A percentile compares a stretch with the other conserved stretches of the same genome.
phyloP scores from a whole-genome alignment of 2,329 filamentous ascomycete species.

The Fusarium staphyleae region DNA sequence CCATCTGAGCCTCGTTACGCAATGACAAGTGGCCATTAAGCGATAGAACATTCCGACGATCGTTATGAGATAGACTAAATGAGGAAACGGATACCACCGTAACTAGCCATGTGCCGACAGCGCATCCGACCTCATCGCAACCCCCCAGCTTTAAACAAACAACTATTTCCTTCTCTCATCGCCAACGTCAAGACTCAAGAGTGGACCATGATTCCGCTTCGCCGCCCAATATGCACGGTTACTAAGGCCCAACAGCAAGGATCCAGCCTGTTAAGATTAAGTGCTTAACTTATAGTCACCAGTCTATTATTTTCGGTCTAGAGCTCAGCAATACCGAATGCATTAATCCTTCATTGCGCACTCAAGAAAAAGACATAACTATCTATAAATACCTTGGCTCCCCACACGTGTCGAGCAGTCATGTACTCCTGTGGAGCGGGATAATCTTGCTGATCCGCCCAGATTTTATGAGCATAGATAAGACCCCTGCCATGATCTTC shows the following conservation, averaged over 20 bases:
- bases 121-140: background rate
- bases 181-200: constrained; percentile 1
- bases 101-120: too few relatives aligned
- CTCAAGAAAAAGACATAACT: background rate
- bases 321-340: background rate
- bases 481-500: background rate
- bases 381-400: too few relatives aligned
- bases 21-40: too few relatives aligned
- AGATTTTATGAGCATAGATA: constrained; percentile 8
- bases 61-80: too few relatives aligned
- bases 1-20: background rate
- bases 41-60: too few relatives aligned
- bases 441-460: background rate
- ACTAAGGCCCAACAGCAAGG: constrained; percentile 20
- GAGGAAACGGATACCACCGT: too few relatives aligned
- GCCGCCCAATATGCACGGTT: constrained; percentile 26
- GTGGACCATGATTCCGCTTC: constrained; percentile 27
- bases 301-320: background rate
- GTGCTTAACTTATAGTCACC: constrained; percentile 15
- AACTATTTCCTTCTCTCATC: constrained; percentile 1
- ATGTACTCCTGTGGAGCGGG: background rate
- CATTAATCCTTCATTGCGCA: constrained; percentile 1
- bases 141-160: background rate
- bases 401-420: too few relatives aligned
- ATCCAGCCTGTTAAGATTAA: constrained; percentile 20